These are phyloP conservation scores for Plectranthus barbatus DNA, from an alignment of 257 asterid genomes.

Conservation along the genomic window DNA sequence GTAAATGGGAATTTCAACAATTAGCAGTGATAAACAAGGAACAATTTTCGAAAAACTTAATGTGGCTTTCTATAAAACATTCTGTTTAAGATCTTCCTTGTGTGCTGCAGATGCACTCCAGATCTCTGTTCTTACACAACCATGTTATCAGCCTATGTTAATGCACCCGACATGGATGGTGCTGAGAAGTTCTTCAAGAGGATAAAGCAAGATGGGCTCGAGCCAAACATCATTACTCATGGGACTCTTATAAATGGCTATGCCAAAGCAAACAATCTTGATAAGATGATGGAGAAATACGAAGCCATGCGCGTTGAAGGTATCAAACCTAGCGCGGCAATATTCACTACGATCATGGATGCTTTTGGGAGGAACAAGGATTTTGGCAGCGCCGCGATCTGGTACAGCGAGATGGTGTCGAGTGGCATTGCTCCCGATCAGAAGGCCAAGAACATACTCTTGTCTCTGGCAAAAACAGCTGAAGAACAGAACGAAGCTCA, in stretches of 20 bases:
- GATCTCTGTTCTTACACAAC: conserved; percentile 90
- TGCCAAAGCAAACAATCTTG: conserved; percentile 57
- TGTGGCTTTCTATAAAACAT: background rate
- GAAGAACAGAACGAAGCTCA: conserved; percentile 77
- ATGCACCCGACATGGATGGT: conserved; percentile 88
- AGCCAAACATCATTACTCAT: conserved; percentile 62
- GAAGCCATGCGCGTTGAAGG: conserved; percentile 61
- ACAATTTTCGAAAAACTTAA: no score
- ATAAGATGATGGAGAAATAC: conserved; percentile 80
- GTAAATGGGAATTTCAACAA: background rate
- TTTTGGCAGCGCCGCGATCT: conserved; percentile 61
- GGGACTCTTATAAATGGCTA: conserved; percentile 85
- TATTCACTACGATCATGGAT: conserved; percentile 87
- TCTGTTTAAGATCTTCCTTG: background rate
- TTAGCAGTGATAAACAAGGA: no score
- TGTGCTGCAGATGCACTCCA: conserved; percentile 53
- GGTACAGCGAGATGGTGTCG: conserved; percentile 83
- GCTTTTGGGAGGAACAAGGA: conserved; percentile 78
- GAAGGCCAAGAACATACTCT: conserved; percentile 81
- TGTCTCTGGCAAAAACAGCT: conserved; percentile 70
- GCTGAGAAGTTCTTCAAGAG: conserved; percentile 80
- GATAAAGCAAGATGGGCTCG: conserved; percentile 69
- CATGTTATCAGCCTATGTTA: conserved; percentile 79
- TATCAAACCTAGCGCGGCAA: conserved; percentile 51
- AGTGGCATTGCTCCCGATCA: conserved; percentile 59